phyloP scores from a whole-genome alignment of 2,329 filamentous ascomycete species.

The Colletotrichum chrysophilum region DNA sequence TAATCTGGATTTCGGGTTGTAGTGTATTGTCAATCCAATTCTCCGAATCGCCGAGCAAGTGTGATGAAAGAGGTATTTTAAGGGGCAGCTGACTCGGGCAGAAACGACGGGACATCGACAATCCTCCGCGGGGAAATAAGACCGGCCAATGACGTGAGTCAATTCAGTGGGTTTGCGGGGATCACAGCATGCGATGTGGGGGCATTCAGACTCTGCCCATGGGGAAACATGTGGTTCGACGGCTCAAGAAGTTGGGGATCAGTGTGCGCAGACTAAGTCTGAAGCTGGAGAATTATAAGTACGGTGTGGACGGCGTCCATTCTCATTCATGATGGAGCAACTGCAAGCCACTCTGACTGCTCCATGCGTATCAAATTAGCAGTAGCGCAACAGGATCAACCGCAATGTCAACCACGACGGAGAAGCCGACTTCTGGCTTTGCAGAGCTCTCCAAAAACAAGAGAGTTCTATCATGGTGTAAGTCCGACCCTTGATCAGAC shows the following conservation, averaged over 20 bases:
- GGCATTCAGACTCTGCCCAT: background rate
- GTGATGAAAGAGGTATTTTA: background rate
- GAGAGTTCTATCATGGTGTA: background rate
- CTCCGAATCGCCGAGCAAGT: background rate
- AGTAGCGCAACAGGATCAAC: background rate
- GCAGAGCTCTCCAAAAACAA: background rate
- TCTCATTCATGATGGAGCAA: background rate
- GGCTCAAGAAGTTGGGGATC: background rate
- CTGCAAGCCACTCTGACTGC: rapidly evolving
- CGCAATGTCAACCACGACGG: background rate
- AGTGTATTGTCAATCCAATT: background rate
- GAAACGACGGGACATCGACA: background rate
- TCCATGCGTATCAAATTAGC: background rate
- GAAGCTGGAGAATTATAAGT: background rate
- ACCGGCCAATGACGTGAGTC: background rate
- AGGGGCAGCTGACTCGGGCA: background rate
- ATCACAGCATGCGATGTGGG: background rate
- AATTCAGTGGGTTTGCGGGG: background rate
- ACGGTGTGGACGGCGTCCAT: rapidly evolving
- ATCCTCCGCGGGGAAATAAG: background rate
- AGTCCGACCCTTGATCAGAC: background rate
- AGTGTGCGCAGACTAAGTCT: rapidly evolving
- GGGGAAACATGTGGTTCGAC: constrained; percentile 1
- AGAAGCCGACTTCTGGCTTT: background rate
- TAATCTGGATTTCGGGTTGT: rapidly evolving